A percentile compares a stretch with the other conserved stretches of the same genome.
Evolutionary conservation across 2,329 filamentous ascomycete genomes (phyloP).

Genomic region (Cladosporium sp.): DNA sequence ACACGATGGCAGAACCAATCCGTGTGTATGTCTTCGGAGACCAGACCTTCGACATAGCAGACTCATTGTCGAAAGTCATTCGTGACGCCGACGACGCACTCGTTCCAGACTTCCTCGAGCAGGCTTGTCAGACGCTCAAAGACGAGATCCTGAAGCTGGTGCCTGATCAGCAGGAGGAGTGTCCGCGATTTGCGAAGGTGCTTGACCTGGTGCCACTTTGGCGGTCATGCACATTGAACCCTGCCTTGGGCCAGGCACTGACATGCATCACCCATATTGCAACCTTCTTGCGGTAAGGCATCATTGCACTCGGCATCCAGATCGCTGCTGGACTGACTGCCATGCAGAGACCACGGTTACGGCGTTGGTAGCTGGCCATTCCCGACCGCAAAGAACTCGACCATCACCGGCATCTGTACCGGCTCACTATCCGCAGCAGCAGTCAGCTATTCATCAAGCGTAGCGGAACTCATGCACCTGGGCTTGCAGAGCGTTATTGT

Average conservation of each 20-base stretch:
- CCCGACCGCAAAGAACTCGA: conserved; percentile 20
- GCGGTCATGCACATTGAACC: conserved; percentile 22
- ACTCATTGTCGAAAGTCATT: conserved; percentile 21
- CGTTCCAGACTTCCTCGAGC: not conserved
- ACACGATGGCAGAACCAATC: not conserved
- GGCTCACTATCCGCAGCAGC: conserved; percentile 27
- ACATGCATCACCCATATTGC: conserved; percentile 26
- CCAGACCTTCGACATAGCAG: conserved; percentile 26
- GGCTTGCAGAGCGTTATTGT: conserved; percentile 38
- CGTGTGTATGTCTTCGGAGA: conserved; percentile 27
- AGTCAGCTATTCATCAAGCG: conserved; percentile 23
- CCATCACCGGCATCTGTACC: conserved; percentile 27
- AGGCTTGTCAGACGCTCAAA: not conserved
- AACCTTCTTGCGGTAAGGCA: conserved; percentile 23
- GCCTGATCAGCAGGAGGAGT: not conserved
- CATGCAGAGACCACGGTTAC: conserved; percentile 10
- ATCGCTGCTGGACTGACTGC: not conserved
- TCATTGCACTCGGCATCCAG: not conserved
- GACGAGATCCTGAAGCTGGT: not conserved
- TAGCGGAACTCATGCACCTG: conserved; percentile 22
- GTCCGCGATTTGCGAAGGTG: not conserved
- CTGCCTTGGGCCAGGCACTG: conserved; percentile 25
- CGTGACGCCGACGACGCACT: not conserved
- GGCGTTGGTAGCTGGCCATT: conserved; percentile 20
- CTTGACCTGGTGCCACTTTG: conserved; percentile 16